Evolutionary conservation across 2,329 filamentous ascomycete species (phyloP).

Genomic region (Neophaeococcomyces aloes): DNA sequence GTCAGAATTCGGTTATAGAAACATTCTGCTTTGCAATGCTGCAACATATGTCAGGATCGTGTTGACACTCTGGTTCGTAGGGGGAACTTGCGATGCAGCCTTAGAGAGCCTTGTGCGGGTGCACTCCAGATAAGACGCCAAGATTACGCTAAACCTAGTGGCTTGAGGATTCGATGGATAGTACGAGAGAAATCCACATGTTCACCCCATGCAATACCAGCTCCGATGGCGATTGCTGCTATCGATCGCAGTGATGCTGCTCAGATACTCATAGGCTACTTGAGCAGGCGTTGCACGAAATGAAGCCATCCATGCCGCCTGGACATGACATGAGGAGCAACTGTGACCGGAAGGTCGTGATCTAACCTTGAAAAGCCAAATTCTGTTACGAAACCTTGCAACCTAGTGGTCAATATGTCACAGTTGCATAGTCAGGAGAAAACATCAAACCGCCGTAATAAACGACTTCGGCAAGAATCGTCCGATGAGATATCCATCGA

Average conservation of each 20-base stretch:
- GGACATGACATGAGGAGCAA: background rate
- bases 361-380: background rate
- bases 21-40: conserved; percentile 26
- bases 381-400: background rate
- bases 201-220: no score
- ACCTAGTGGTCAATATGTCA: background rate
- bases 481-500: conserved; percentile 21
- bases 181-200: no score
- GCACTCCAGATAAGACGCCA: background rate
- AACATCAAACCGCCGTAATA: conserved; percentile 4
- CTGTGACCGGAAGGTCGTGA: no score
- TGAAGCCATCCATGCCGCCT: no score
- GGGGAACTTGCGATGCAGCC: background rate
- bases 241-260: no score
- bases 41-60: background rate
- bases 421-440: background rate
- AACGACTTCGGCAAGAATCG: conserved; percentile 20
- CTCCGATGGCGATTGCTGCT: no score
- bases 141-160: background rate
- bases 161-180: no score
- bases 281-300: no score
- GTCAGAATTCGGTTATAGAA: conserved; percentile 24
- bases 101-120: conserved; percentile 1
- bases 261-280: no score
- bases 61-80: conserved; percentile 9